Base-by-base conservation (phyloP, 495 filamentous ascomycete species). In the Entonaema liquescens region DNA sequence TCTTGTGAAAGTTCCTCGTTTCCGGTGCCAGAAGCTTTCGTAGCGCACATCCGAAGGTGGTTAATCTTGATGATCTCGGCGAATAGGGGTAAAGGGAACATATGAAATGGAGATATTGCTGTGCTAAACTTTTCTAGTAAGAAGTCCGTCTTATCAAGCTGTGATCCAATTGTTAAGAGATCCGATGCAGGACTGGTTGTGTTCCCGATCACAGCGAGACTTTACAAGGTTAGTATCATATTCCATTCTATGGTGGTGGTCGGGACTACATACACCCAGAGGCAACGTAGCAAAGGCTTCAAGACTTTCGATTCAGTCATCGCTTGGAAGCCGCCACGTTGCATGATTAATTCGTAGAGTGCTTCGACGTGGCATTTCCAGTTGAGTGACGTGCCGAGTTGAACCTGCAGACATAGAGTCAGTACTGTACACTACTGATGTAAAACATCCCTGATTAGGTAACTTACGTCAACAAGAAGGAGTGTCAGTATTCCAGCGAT, bases 291-390 rank as follows among this genome's bases (percentile, higher is more conserved):
- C 13, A 75, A 42, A 0, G 67, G 67, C 23, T 68, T 26, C 67
- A 79, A 68, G 12, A 13, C 40, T 28, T n/a, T 36, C 5, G 68
- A 68, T 47, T 29, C 12, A 11, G 56, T 31, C 5, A 74, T 17
- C 2, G 13, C 11, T 8, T 56, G 50, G 29, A 79, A 59, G 0
- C 79, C 79, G 11, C 79, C 79, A 8, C 77, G 78, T 2, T 75
- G 44, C 26, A 47, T 50, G 12, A 81, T 75, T 7, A 81, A 17
- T 59, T 67, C 72, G 11, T 74, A 58, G 23, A 73, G 53, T 17
- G 68, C 79, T 7, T 79, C 76, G 9, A 79, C 15, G 53, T 81
- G 79, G 23, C 59, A 76, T 47, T 77, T 73, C 76, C 77, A 81
- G 47, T 74, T 63, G 1, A 67, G 71, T 12, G 71, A 76, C 19